phyloP scores from a whole-genome alignment of 2,329 filamentous ascomycete species.

The Neurospora sp. region DNA sequence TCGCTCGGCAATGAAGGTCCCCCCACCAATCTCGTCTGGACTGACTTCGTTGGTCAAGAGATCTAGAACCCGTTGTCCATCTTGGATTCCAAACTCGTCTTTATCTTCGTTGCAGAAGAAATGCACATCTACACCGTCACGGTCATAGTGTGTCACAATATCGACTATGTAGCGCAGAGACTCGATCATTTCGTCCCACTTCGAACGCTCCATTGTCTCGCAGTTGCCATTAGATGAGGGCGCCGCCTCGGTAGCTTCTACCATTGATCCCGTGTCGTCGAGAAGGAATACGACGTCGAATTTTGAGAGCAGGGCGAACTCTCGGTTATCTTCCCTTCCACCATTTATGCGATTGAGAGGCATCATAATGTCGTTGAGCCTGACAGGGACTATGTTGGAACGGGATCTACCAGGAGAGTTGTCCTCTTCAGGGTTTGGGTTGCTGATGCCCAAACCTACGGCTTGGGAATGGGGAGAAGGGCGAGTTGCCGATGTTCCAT shows the following conservation, averaged over 20 bases:
- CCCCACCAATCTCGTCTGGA: slow-evolving; percentile 10
- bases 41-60: slow-evolving; percentile 7
- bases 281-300: slow-evolving; percentile 10
- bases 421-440: background rate
- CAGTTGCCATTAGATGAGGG: background rate
- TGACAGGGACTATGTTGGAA: background rate
- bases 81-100: slow-evolving; percentile 4
- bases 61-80: slow-evolving; percentile 6
- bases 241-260: background rate
- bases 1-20: slow-evolving; percentile 7
- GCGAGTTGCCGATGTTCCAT: background rate
- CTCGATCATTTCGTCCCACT: slow-evolving; percentile 8
- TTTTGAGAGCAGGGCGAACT: slow-evolving; percentile 1
- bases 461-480: background rate
- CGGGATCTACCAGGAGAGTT: background rate
- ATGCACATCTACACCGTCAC: slow-evolving; percentile 8
- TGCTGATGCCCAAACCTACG: background rate
- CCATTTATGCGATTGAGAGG: background rate
- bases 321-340: slow-evolving; percentile 1
- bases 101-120: slow-evolving; percentile 7
- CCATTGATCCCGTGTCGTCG: slow-evolving; percentile 9
- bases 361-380: slow-evolving; percentile 1
- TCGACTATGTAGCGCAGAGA: slow-evolving; percentile 6
- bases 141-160: slow-evolving; percentile 8
- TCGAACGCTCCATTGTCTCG: background rate